These are phyloP conservation scores for Cyclocybe cylindracea DNA, from an alignment of 768 basidiomycete species.

Conservation along the genomic window DNA sequence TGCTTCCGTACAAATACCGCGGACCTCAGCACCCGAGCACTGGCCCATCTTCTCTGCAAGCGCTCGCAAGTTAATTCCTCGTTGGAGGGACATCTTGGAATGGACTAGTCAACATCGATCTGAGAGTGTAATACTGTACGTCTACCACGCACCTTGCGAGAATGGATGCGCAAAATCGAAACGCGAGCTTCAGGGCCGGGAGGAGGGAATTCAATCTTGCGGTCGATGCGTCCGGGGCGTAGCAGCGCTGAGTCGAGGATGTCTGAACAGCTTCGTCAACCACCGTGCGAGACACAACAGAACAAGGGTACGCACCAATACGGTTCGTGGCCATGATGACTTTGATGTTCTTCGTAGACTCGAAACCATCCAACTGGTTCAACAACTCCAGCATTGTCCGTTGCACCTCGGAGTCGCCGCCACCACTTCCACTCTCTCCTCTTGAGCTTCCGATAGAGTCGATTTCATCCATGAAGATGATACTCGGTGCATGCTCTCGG, in stretches of 20 bases:
- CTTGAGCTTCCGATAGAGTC: constrained; percentile 95
- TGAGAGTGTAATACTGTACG: not conserved
- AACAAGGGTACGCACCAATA: constrained; percentile 56
- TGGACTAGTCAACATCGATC: not conserved
- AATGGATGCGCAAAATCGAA: constrained; percentile 96
- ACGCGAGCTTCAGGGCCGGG: constrained; percentile 96
- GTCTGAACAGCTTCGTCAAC: constrained; percentile 45
- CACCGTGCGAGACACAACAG: not conserved
- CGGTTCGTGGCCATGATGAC: constrained; percentile 97
- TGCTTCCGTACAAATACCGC: constrained; percentile 97
- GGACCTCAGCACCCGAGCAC: constrained; percentile 96
- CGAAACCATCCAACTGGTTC: constrained; percentile 89
- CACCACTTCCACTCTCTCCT: constrained; percentile 89
- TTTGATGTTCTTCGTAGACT: constrained; percentile 98
- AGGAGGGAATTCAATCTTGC: constrained; percentile 98
- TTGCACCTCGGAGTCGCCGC: constrained; percentile 88
- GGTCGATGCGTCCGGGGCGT: constrained; percentile 92
- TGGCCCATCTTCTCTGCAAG: constrained; percentile 99
- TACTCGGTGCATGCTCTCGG: constrained; percentile 93
- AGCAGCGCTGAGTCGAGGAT: constrained; percentile 93
- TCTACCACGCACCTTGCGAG: constrained; percentile 68
- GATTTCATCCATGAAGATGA: constrained; percentile 99
- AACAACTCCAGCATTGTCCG: constrained; percentile 88
- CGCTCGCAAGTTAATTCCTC: constrained; percentile 95
- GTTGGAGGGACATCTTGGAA: constrained; percentile 90